phyloP scores from a whole-genome alignment of 805 yeast genomes.

The Ogataea methanolica region DNA sequence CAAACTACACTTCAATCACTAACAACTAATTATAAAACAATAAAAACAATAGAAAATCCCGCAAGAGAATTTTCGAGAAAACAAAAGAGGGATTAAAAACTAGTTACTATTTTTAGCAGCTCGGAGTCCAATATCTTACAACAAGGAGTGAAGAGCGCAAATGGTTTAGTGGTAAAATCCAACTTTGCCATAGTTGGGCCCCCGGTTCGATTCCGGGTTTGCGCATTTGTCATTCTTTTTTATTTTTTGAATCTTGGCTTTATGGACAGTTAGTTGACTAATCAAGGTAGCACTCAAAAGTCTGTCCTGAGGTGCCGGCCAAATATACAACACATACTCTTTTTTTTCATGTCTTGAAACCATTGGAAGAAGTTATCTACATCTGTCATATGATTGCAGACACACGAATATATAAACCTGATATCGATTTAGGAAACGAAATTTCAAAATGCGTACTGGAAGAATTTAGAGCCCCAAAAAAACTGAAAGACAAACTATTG shows the following conservation, averaged over 20 bases:
- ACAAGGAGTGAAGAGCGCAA: conserved; percentile 18
- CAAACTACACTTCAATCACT: too few relatives aligned
- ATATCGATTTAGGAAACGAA: conserved; percentile 9
- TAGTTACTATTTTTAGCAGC: too few relatives aligned
- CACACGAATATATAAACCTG: background rate
- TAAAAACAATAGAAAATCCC: too few relatives aligned
- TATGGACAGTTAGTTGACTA: background rate
- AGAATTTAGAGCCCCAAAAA: conserved; percentile 12
- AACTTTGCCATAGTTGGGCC: conserved; percentile 25
- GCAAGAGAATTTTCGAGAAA: too few relatives aligned
- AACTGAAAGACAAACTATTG: conserved; percentile 5
- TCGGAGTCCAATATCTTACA: too few relatives aligned
- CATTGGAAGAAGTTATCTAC: too few relatives aligned
- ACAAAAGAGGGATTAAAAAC: too few relatives aligned
- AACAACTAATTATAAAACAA: too few relatives aligned
- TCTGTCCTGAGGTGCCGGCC: too few relatives aligned
- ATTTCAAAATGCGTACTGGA: conserved; percentile 12
- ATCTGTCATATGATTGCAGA: too few relatives aligned
- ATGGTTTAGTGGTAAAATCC: conserved; percentile 24
- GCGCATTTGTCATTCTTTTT: conserved; percentile 12
- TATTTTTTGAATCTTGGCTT: background rate
- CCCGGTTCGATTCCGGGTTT: conserved; percentile 26
- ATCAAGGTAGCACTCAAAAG: background rate
- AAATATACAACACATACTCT: too few relatives aligned
- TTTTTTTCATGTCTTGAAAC: too few relatives aligned